Evolutionary conservation across 371 early-diverging fungal species (phyloP).

Genomic region (Gilbertella persicaria): DNA sequence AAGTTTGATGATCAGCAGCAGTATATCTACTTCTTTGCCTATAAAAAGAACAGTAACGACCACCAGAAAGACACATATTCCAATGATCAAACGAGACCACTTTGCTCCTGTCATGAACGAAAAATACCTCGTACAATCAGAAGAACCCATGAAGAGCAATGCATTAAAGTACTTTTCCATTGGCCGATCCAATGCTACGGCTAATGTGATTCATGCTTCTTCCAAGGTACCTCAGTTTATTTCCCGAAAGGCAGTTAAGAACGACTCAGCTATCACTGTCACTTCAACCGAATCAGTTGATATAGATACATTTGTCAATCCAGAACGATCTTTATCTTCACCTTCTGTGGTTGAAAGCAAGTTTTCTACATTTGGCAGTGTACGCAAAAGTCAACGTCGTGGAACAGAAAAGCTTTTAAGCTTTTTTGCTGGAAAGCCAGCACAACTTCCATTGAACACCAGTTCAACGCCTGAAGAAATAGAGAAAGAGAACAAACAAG

Average conservation of each 20-base stretch:
- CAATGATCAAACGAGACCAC: constrained; percentile 9
- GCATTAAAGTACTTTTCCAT: constrained; percentile 7
- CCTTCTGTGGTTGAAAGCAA: not conserved
- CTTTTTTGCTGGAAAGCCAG: too few relatives aligned
- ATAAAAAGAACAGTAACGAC: constrained; percentile 2
- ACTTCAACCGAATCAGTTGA: not conserved
- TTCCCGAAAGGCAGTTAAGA: constrained; percentile 16
- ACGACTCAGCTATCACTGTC: not conserved
- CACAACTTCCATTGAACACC: too few relatives aligned
- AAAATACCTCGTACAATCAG: not conserved
- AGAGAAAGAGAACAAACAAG: too few relatives aligned
- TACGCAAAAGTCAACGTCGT: not conserved
- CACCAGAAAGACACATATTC: constrained; percentile 10
- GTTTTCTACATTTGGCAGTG: not conserved
- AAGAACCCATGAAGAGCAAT: not conserved
- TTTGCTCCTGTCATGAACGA: constrained; percentile 15
- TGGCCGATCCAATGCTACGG: constrained; percentile 8
- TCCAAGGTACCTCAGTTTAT: constrained; percentile 20
- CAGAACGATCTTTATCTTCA: not conserved
- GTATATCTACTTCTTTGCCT: constrained; percentile 2
- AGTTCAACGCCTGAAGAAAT: too few relatives aligned
- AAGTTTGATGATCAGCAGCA: constrained; percentile 29
- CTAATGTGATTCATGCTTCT: constrained; percentile 6
- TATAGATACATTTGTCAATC: not conserved
- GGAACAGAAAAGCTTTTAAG: not conserved